Evolutionary conservation across 208 protist genomes (phyloP).

Genomic region (Trypanosoma lewisi): DNA sequence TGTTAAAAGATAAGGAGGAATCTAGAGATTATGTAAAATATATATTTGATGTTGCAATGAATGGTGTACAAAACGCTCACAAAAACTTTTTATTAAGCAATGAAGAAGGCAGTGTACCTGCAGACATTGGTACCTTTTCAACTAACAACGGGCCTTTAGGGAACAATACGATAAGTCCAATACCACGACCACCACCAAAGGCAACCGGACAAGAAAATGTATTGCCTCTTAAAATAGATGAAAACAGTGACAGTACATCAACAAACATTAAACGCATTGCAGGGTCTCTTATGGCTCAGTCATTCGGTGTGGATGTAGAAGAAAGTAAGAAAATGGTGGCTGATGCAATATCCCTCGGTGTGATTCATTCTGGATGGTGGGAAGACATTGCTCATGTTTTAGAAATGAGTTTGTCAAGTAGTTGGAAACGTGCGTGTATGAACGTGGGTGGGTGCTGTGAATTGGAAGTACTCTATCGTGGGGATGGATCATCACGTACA

Average conservation of each 20-base stretch:
- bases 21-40: constrained; percentile 28
- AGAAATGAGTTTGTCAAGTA: neutral
- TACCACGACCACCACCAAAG: neutral
- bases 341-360: constrained; percentile 10
- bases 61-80: constrained; percentile 16
- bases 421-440: constrained; percentile 13
- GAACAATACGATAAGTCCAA: neutral
- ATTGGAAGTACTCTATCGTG: constrained; percentile 27
- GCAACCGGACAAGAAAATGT: no score
- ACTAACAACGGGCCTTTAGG: neutral
- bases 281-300: constrained; percentile 7
- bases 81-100: neutral
- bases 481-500: constrained; percentile 33
- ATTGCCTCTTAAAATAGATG: neutral
- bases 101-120: neutral
- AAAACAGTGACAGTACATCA: neutral
- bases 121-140: neutral
- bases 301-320: constrained; percentile 22
- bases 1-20: constrained; percentile 27
- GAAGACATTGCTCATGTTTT: constrained; percentile 5
- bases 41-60: constrained; percentile 27
- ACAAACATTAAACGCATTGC: neutral
- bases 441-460: constrained; percentile 12
- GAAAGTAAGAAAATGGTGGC: constrained; percentile 11
- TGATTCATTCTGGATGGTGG: constrained; percentile 3